phyloP scores from a whole-genome alignment of 1,284 basidiomycete species.

The Boletus sp. region DNA sequence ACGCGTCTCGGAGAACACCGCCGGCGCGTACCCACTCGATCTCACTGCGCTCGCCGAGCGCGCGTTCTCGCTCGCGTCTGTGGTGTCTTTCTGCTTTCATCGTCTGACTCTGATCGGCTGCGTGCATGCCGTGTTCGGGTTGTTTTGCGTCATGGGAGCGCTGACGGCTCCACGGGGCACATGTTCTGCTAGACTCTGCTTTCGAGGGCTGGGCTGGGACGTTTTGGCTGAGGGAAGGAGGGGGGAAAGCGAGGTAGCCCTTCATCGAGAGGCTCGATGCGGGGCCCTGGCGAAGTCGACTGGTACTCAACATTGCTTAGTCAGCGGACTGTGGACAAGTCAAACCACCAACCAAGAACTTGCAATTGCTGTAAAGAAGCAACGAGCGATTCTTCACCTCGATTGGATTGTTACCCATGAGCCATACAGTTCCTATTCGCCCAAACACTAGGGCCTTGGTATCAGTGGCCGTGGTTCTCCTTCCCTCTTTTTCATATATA shows the following conservation, averaged over 20 bases:
- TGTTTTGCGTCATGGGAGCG: background rate
- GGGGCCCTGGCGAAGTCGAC: background rate
- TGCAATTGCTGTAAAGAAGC: too few species aligned
- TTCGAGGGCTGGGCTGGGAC: background rate
- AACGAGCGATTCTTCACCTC: too few species aligned
- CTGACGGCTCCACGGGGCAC: conserved; percentile 3
- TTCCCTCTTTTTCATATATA: too few species aligned
- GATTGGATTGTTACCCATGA: too few species aligned
- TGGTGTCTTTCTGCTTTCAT: conserved; percentile 21
- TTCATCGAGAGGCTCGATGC: conserved; percentile 14
- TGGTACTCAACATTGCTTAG: background rate
- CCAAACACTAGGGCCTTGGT: too few species aligned
- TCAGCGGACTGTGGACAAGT: background rate
- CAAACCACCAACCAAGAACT: too few species aligned
- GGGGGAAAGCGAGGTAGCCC: conserved; percentile 28
- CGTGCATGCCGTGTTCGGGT: background rate
- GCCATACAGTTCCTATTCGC: too few species aligned
- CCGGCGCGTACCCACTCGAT: conserved; percentile 60
- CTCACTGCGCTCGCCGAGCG: conserved; percentile 42
- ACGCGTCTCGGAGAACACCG: conserved; percentile 50
- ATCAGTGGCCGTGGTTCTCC: too few species aligned
- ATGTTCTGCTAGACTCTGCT: background rate
- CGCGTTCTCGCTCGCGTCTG: conserved; percentile 32
- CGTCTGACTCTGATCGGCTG: background rate
- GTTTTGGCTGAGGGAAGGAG: background rate